phyloP scores from a whole-genome alignment of 2,329 filamentous ascomycete genomes.

The Cercospora canescens region DNA sequence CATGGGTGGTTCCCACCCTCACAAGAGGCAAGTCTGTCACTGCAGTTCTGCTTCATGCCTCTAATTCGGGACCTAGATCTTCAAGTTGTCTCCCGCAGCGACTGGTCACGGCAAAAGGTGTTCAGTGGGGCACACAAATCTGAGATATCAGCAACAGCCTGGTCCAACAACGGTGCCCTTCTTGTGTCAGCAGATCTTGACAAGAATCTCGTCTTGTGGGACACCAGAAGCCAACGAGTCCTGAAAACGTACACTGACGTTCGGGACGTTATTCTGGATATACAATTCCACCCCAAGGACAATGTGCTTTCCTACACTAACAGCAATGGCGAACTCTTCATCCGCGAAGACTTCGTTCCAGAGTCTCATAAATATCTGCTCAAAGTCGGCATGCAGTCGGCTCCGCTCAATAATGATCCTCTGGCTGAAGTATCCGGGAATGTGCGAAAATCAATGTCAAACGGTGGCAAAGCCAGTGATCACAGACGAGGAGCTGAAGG shows the following conservation, averaged over 20 bases:
- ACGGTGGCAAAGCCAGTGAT: constrained; percentile 51
- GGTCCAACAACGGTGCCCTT: constrained; percentile 93
- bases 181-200: constrained; percentile 64
- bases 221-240: constrained; percentile 81
- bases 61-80: constrained; percentile 55
- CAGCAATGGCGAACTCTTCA: constrained; percentile 89
- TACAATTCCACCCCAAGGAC: constrained; percentile 86
- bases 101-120: constrained; percentile 82
- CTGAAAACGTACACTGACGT: constrained; percentile 74
- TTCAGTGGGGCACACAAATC: constrained; percentile 80
- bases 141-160: constrained; percentile 82
- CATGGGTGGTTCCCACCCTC: constrained; percentile 82
- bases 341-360: constrained; percentile 69
- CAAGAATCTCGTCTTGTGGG: constrained; percentile 77
- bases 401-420: constrained; percentile 84
- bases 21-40: constrained; percentile 52
- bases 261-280: constrained; percentile 73
- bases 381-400: constrained; percentile 63
- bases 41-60: not conserved
- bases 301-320: constrained; percentile 92
- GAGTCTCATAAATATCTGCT: constrained; percentile 51
- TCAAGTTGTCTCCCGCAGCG: constrained; percentile 80
- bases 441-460: constrained; percentile 55
- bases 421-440: constrained; percentile 69
- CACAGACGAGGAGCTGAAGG: constrained; percentile 63